Percentiles rank a stretch among this genome's conserved stretches.
These are phyloP conservation scores for Scheffersomyces segobiensis DNA, from an alignment of 1,139 yeast species.

Conservation along the genomic window DNA sequence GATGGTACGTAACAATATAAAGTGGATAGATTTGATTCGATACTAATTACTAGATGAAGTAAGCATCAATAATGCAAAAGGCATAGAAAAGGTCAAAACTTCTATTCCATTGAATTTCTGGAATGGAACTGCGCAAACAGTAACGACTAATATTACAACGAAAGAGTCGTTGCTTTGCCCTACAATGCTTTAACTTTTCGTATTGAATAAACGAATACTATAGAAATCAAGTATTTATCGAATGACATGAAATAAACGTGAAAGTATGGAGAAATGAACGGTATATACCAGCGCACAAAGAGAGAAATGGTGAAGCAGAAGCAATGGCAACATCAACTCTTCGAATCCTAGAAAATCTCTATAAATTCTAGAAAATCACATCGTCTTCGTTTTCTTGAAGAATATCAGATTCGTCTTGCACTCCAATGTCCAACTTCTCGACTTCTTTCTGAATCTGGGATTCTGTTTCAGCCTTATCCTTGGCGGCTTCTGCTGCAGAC, in stretches of 20 bases:
- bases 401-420: constrained; percentile 25
- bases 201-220: neutral
- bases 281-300: neutral
- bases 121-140: too few relatives aligned
- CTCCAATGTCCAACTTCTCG: constrained; percentile 24
- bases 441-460: constrained; percentile 20
- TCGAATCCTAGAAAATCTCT: neutral
- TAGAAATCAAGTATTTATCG: neutral
- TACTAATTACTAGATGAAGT: too few relatives aligned
- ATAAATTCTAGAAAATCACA: constrained; percentile 33
- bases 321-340: neutral
- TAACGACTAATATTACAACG: too few relatives aligned
- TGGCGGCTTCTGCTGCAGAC: constrained; percentile 9
- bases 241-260: neutral
- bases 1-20: too few relatives aligned
- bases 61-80: too few relatives aligned
- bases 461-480: constrained; percentile 15
- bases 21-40: too few relatives aligned
- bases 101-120: too few relatives aligned
- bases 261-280: neutral
- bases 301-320: neutral
- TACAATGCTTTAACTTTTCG: neutral
- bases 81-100: too few relatives aligned
- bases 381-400: constrained; percentile 45
- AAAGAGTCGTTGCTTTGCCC: neutral